phyloP scores from a whole-genome alignment of 2,329 filamentous ascomycete genomes.

The Microcera coccophila region DNA sequence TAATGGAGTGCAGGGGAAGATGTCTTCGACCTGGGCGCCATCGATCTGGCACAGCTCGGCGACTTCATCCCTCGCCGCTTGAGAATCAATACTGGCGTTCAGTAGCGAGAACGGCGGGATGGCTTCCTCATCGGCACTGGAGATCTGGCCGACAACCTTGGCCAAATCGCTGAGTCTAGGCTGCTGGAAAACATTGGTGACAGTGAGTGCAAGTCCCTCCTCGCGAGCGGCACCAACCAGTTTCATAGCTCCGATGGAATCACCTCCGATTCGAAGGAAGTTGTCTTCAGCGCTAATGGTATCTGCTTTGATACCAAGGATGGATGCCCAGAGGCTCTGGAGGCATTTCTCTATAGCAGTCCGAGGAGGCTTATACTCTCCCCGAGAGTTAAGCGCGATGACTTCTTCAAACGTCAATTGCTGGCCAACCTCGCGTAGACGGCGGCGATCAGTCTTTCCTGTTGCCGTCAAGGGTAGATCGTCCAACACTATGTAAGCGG shows the following conservation, averaged over 20 bases:
- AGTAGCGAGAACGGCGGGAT: neutral
- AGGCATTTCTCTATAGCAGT: neutral
- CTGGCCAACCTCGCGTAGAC: neutral
- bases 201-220: neutral
- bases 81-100: too few species aligned
- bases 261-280: neutral
- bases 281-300: neutral
- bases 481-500: neutral
- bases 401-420: neutral
- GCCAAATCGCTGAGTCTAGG: neutral
- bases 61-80: neutral
- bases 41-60: neutral
- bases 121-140: neutral
- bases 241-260: neutral
- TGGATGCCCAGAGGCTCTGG: neutral
- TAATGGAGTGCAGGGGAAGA: slow-evolving; percentile 35
- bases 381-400: slow-evolving; percentile 2
- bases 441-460: slow-evolving; percentile 2
- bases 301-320: neutral
- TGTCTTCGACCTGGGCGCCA: slow-evolving; percentile 16
- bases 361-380: neutral
- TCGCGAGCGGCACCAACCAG: neutral
- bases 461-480: neutral
- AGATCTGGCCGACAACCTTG: neutral
- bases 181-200: neutral